phyloP scores from a whole-genome alignment of 1,284 basidiomycete genomes.

The Tetrapyrgos nigripes region DNA sequence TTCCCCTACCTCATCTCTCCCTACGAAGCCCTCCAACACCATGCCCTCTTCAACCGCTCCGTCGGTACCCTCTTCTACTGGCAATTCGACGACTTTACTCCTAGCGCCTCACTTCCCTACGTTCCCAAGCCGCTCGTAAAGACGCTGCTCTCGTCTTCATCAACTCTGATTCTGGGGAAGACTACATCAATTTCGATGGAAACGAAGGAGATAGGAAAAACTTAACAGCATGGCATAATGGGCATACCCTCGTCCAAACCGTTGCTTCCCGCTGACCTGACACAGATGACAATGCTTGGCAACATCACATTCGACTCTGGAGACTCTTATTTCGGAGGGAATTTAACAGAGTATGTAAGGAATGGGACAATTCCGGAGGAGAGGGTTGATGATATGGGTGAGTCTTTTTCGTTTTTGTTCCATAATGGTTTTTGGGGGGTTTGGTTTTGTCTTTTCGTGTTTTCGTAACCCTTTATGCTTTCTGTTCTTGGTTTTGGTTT shows the following conservation, averaged over 20 bases:
- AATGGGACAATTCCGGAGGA: too few relatives aligned
- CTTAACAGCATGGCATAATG: conserved; percentile 81
- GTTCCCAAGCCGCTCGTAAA: conserved; percentile 52
- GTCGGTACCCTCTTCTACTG: conserved; percentile 64
- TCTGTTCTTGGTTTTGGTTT: too few relatives aligned
- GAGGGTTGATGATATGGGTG: too few relatives aligned
- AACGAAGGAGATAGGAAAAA: conserved; percentile 84
- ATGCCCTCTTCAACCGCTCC: conserved; percentile 60
- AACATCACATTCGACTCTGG: too few relatives aligned
- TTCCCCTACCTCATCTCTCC: conserved; percentile 72
- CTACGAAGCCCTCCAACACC: conserved; percentile 73
- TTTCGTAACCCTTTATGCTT: too few relatives aligned
- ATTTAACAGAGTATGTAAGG: too few relatives aligned
- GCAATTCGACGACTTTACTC: conserved; percentile 75
- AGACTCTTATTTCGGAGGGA: too few relatives aligned
- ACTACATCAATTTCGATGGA: conserved; percentile 78
- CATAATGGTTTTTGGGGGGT: too few relatives aligned
- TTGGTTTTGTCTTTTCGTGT: too few relatives aligned
- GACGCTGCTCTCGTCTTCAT: conserved; percentile 79
- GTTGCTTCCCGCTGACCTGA: conserved; percentile 75
- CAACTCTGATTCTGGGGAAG: conserved; percentile 78
- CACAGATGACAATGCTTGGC: too few relatives aligned
- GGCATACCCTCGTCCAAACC: conserved; percentile 66
- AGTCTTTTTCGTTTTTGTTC: too few relatives aligned
- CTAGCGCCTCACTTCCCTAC: conserved; percentile 58